Evolutionary conservation across 176 grass and related monocot species (phyloP), one percentile per base, ranked within the genome.

Genomic region (Cenchrus purpureus): DNA sequence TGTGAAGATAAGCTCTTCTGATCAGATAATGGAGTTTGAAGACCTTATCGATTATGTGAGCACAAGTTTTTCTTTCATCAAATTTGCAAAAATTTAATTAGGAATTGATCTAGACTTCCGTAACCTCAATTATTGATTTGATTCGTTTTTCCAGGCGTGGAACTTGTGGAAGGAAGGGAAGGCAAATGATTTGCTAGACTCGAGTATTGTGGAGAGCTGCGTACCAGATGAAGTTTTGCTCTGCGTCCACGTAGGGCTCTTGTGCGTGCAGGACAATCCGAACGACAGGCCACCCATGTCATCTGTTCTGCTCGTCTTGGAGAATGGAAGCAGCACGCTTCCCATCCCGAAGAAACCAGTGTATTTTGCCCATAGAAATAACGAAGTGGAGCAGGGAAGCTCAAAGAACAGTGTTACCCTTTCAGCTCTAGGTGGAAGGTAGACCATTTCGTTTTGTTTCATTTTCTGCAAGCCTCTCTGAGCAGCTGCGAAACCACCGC

Each of bases 11-110:
- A 85, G 89, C 58, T 84, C 43, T 42, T 71, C 59, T 14, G 16
- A 72, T 28, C 48, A 72, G 25, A 72, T 29, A 7, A 50, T 63
- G 10, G 79, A 78, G 10, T 87, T 64, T 76, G 60, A 71, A 17
- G 85, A 81, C 42, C 78, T 91, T 10, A 46, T 81, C 32, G 55
- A 55, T 53, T 74, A 91, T 50, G 89, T 91, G 79, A 87, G 89
- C 76, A 34, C 40, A 51, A 37, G 5, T 0, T 40, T 0, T 40
- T 40, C 4, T 40, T 40, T 40, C 4, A 40, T 40, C 29, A 2
- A 9, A 28, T 49, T 78, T 17, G 25, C 7, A 83, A 77, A 40
- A 40, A 40, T 40, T 14, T 0, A 17, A 17, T 8, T 45, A 34
- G 12, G 56, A 2, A 64, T 10, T 17, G 28, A 32, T 11, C 17